Conservation (phyloP, 2,329 filamentous ascomycete species). For the Trichoderma guizhouense region DNA sequence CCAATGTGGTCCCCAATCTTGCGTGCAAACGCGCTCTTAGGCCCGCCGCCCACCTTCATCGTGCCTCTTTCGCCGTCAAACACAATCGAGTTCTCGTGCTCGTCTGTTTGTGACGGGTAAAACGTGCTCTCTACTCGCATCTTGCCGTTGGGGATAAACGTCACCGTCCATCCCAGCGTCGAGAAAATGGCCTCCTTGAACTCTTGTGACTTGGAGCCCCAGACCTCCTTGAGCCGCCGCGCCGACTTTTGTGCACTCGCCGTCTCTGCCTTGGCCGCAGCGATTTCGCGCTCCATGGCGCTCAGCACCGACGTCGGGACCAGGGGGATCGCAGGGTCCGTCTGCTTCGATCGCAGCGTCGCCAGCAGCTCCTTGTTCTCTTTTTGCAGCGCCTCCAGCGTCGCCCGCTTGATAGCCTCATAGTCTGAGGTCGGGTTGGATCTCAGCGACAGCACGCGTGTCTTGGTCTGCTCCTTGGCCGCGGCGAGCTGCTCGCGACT, state of each 20-base stretch:
- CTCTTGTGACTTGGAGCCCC: constrained; percentile 84
- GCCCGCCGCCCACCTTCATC: constrained; percentile 95
- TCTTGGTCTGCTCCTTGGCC: constrained; percentile 65
- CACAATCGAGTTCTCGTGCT: constrained; percentile 71
- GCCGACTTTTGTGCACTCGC: constrained; percentile 78
- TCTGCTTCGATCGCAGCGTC: constrained; percentile 55
- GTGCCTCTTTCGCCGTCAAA: constrained; percentile 93
- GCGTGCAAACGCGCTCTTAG: constrained; percentile 77
- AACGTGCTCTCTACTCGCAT: constrained; percentile 88
- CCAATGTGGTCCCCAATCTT: constrained; percentile 84
- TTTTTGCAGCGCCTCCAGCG: constrained; percentile 70
- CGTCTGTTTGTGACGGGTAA: constrained; percentile 65
- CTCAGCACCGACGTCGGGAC: constrained; percentile 77
- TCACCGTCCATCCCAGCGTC: constrained; percentile 89
- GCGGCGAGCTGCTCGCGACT: constrained; percentile 68
- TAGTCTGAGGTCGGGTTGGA: constrained; percentile 88
- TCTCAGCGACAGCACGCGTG: constrained; percentile 78
- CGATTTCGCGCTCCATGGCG: constrained; percentile 70
- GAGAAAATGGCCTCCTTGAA: constrained; percentile 94
- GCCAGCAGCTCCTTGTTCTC: constrained; percentile 82
- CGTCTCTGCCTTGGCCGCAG: constrained; percentile 65
- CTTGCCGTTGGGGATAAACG: constrained; percentile 95
- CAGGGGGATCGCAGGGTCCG: constrained; percentile 49
- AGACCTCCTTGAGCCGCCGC: constrained; percentile 85
- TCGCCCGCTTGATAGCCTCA: constrained; percentile 79